Conservation (phyloP, 306 rosid genomes). For the Rosa chinensis region DNA sequence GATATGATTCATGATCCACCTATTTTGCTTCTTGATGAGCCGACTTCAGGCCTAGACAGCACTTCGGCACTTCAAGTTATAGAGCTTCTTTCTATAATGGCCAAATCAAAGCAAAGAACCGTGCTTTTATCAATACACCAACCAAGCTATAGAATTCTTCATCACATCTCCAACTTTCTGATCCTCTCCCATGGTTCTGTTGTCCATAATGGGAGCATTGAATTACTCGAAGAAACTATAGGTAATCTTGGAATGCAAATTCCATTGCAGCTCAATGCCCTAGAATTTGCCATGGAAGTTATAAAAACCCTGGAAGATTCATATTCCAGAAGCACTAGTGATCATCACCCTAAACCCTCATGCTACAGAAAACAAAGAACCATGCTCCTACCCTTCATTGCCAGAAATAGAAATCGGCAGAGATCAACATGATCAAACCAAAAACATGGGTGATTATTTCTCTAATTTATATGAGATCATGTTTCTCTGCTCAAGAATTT, state of each 20-base stretch:
- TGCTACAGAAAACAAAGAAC: slow-evolving; percentile 22
- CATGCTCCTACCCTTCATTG: slow-evolving; percentile 31
- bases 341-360: background rate
- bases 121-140: slow-evolving; percentile 84
- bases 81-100: slow-evolving; percentile 69
- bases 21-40: slow-evolving; percentile 77
- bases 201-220: slow-evolving; percentile 68
- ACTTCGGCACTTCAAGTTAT: slow-evolving; percentile 59
- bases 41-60: slow-evolving; percentile 84
- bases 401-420: slow-evolving; percentile 31
- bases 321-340: slow-evolving; percentile 18
- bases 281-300: slow-evolving; percentile 87
- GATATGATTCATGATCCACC: slow-evolving; percentile 87
- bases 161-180: slow-evolving; percentile 62
- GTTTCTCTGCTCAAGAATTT: slow-evolving; percentile 64
- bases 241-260: slow-evolving; percentile 50
- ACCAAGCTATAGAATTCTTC: slow-evolving; percentile 81
- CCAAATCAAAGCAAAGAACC: slow-evolving; percentile 53
- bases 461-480: slow-evolving; percentile 55
- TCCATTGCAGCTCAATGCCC: slow-evolving; percentile 66
- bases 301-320: slow-evolving; percentile 49
- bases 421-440: background rate
- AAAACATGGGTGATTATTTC: slow-evolving; percentile 19
- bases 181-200: slow-evolving; percentile 71
- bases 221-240: slow-evolving; percentile 58